A percentile compares a stretch with the other conserved stretches of the same genome.
Evolutionary conservation across 2,329 filamentous ascomycete species (phyloP).

Genomic region (Cercospora sp.): DNA sequence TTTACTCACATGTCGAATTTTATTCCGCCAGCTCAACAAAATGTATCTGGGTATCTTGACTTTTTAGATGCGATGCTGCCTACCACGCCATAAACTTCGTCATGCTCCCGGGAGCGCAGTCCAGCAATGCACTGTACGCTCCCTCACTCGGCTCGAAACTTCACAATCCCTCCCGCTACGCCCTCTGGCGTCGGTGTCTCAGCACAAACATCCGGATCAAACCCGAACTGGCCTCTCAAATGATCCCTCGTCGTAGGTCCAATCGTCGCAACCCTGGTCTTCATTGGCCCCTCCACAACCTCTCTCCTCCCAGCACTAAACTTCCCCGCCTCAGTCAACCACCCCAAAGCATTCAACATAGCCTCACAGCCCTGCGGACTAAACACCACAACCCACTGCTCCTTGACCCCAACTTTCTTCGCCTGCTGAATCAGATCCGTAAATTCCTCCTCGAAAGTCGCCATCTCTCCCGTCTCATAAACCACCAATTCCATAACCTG

Average conservation of each 20-base stretch:
- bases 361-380: slow-evolving; percentile 63
- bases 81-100: neutral
- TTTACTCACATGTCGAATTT: no score
- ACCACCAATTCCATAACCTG: slow-evolving; percentile 76
- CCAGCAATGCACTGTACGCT: neutral
- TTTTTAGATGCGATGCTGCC: neutral
- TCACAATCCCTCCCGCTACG: slow-evolving; percentile 65
- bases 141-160: neutral
- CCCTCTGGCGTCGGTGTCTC: slow-evolving; percentile 80
- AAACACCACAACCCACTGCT: slow-evolving; percentile 74
- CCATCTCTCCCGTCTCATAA: slow-evolving; percentile 83
- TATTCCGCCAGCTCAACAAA: neutral
- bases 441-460: slow-evolving; percentile 72
- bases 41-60: neutral
- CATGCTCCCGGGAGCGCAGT: neutral
- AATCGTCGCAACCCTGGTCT: slow-evolving; percentile 80
- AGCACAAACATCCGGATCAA: slow-evolving; percentile 77
- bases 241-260: slow-evolving; percentile 87
- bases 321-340: slow-evolving; percentile 47
- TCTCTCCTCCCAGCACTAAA: slow-evolving; percentile 57
- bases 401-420: slow-evolving; percentile 36
- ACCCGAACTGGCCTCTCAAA: slow-evolving; percentile 64
- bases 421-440: slow-evolving; percentile 47
- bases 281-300: slow-evolving; percentile 81
- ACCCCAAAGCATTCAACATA: slow-evolving; percentile 57